Base-by-base conservation (phyloP, 345 rosid species). In the Sapria himalayana region DNA sequence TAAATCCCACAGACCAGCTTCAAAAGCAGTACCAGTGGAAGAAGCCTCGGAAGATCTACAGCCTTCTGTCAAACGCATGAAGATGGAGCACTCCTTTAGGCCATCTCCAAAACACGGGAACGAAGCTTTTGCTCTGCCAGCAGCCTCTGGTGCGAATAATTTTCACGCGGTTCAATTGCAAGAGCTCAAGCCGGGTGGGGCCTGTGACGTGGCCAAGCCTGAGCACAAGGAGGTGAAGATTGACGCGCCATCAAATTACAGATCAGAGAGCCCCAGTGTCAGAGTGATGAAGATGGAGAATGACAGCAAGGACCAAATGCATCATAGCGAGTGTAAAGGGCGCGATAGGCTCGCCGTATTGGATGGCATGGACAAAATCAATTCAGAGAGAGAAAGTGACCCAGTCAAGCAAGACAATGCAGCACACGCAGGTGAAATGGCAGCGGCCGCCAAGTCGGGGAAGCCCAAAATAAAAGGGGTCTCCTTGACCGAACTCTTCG, bases 391-490 rank as follows among this genome's bases (percentile, higher is more conserved):
- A 61, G 84, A 71, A 37, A 25, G 48, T 46, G 74, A 68, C 27
- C 38, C 43, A 22, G 37, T 49, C 37, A 84, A 71, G 70, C 70
- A 59, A 68, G 92, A 77, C 54, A 74, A 43, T 54, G 25, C 32
- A 33, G 51, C 49, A 21, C 76, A 64, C 55, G 51, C 67, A 56
- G 36, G 53, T 46, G 84, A 74, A 43, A 65, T 12, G 55, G 58
- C 55, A 14, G 38, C 46, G 37, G 69, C 61, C 38, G 62, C 78
- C 13, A 80, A 73, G 69, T 74, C 95, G 48, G 93, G 81, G 50
- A 91, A 91, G 67, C 86, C 99, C 45, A 84, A 73, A 53, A 77
- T 91, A 59, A 80, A 84, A 52, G 99, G 95, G 37, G 95, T 91
- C 19, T 91, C 99, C 36, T 50, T 84, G 69, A 91, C 78, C 22